Evolutionary conservation across 1,284 basidiomycete species (phyloP), one percentile per base, ranked within the genome.

Genomic region (Rhizoctonia solani): DNA sequence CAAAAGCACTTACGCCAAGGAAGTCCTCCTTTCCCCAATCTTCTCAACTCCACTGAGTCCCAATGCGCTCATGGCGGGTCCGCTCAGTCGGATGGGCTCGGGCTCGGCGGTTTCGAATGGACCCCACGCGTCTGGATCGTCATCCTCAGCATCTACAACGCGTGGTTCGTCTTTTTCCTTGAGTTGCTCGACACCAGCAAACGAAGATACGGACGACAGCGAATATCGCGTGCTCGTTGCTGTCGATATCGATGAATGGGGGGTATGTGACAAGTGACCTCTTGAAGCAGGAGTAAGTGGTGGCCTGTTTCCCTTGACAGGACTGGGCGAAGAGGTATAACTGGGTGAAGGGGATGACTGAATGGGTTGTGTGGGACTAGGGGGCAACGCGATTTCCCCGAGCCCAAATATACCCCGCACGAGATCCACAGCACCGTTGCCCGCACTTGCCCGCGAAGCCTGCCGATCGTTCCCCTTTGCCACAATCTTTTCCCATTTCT

Each of bases 401-500:
- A 89, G 83, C 71, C 85, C 88, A 70, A 83, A 83, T 69, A 89
- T 80, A 0, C 85, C 86, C 61, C 83, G 58, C 13, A 61, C 84
- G 0, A 88, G 72, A 21, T 85, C 77, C 2, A 76, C 78, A 16
- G 13, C 78, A n/a, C n/a, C n/a, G n/a, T n/a, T n/a, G 76, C 53
- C 68, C 49, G 23, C 67, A 61, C 70, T 72, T 8, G 72, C 63
- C 8, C 70, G 42, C 8, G 68, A n/a, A 70, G 66, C 3, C 69
- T 56, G 8, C 61, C 67, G 9, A 68, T 25, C 19, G 63, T 27
- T 37, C 13, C 53, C 27, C 23, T 84, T 81, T 71, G 82, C 83
- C 46, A 92, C 84, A 67, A 92, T 89, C 41, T 84, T 82, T 74
- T 88, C 89, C 90, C 90, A 92, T 75, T 87, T 89, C 69, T 83